Conservation (phyloP, 306 rosid species). For the Rosa persica region DNA sequence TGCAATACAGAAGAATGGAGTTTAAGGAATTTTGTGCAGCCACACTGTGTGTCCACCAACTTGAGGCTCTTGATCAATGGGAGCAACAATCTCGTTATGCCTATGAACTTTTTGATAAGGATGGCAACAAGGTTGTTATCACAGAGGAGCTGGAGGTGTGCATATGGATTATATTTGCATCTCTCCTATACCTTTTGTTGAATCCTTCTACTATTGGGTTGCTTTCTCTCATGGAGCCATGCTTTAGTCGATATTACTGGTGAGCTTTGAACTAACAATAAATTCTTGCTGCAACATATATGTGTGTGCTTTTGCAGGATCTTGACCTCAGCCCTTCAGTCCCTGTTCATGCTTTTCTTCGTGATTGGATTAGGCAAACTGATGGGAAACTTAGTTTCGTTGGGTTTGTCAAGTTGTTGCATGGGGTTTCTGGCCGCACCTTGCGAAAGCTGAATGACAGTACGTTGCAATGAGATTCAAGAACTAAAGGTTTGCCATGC, state of each 20-base stretch:
- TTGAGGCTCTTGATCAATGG: conserved; percentile 75
- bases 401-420: too few species aligned
- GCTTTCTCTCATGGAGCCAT: too few species aligned
- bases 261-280: too few species aligned
- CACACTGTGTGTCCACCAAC: conserved; percentile 74
- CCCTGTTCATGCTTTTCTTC: conserved; percentile 79
- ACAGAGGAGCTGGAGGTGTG: conserved; percentile 71
- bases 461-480: too few species aligned
- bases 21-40: conserved; percentile 85
- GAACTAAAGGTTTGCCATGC: too few species aligned
- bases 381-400: conserved; percentile 69
- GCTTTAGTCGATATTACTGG: too few species aligned
- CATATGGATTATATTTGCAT: too few species aligned
- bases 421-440: too few species aligned
- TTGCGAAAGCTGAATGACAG: too few species aligned
- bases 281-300: too few species aligned
- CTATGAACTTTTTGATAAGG: conserved; percentile 71
- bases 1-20: conserved; percentile 83
- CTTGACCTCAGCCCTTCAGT: conserved; percentile 82
- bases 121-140: conserved; percentile 71
- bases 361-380: conserved; percentile 86
- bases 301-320: conserved; percentile 43
- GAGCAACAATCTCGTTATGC: conserved; percentile 84
- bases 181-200: not conserved
- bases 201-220: not conserved